These are phyloP conservation scores for Eucommia ulmoides DNA, from an alignment of 257 asterid species.

Conservation along the genomic window DNA sequence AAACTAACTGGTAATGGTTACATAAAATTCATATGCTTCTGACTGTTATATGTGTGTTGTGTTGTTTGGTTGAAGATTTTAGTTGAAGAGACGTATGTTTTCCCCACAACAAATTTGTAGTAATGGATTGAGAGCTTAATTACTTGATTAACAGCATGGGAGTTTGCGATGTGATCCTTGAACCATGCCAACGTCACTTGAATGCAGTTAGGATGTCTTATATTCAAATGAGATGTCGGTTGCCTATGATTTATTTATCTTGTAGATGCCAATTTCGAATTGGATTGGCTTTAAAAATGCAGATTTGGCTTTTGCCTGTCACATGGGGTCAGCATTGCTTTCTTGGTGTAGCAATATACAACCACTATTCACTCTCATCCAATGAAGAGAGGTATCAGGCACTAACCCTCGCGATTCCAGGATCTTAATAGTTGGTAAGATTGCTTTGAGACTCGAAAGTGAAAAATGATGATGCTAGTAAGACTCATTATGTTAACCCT, in stretches of 20 bases:
- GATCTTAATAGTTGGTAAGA: constrained; percentile 98
- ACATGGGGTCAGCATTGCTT: constrained; percentile 86
- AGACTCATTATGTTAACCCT: constrained; percentile 26
- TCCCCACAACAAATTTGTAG: constrained; percentile 21
- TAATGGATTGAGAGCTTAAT: constrained; percentile 23
- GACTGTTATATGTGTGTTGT: constrained; percentile 2
- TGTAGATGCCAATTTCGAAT: constrained; percentile 93
- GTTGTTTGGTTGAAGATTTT: constrained; percentile 15
- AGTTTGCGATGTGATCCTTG: constrained; percentile 10
- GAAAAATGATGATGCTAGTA: constrained; percentile 51
- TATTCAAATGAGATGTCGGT: constrained; percentile 64
- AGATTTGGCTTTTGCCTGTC: constrained; percentile 92
- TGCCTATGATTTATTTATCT: constrained; percentile 86
- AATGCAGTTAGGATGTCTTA: constrained; percentile 61
- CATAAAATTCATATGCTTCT: no score
- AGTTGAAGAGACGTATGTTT: constrained; percentile 20
- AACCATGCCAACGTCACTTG: constrained; percentile 40
- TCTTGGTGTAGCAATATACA: constrained; percentile 96
- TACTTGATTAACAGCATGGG: constrained; percentile 17
- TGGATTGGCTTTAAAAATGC: constrained; percentile 99
- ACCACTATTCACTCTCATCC: constrained; percentile 70
- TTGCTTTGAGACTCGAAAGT: constrained; percentile 90
- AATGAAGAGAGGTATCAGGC: constrained; percentile 96
- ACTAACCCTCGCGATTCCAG: constrained; percentile 83
- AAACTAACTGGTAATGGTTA: no score